Evolutionary conservation across 78 protist genomes (phyloP).

Genomic region (Capsaspora owczarzaki): DNA sequence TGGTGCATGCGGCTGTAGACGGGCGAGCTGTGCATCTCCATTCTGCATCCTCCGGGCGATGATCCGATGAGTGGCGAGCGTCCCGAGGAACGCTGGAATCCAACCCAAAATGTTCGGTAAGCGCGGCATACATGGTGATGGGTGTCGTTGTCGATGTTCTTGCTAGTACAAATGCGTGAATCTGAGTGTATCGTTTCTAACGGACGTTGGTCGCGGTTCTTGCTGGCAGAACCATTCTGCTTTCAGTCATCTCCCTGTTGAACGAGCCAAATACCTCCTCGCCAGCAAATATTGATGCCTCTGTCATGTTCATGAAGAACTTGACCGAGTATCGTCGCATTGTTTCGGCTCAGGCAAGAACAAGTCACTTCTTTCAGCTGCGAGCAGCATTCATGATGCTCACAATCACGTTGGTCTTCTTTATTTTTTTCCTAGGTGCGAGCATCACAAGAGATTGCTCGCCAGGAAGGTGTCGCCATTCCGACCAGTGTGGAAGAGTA

Average conservation of each 20-base stretch:
- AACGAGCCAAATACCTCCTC: constrained; percentile 69
- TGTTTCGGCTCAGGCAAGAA: too few species aligned
- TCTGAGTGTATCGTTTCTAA: too few species aligned
- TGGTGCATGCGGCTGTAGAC: not conserved
- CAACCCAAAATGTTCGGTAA: constrained; percentile 54
- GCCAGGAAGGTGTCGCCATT: not conserved
- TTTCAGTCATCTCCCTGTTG: constrained; percentile 66
- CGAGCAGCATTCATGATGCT: too few species aligned
- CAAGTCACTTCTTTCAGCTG: too few species aligned
- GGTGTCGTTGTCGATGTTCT: not conserved
- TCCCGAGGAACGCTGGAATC: constrained; percentile 76
- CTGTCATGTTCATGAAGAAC: constrained; percentile 48
- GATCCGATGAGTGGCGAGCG: constrained; percentile 61
- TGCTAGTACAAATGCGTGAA: not conserved
- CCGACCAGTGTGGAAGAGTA: not conserved
- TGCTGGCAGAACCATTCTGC: constrained; percentile 40
- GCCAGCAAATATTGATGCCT: constrained; percentile 83
- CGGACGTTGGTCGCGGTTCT: not conserved
- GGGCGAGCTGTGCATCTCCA: constrained; percentile 79
- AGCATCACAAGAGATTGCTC: constrained; percentile 6
- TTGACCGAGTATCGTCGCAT: constrained; percentile 21
- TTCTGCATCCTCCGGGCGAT: constrained; percentile 78
- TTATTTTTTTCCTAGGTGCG: constrained; percentile 27
- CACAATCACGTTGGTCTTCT: too few species aligned
- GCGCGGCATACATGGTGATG: not conserved